Evolutionary conservation across 2,329 filamentous ascomycete genomes (phyloP).

Genomic region (Colletotrichum tropicale): DNA sequence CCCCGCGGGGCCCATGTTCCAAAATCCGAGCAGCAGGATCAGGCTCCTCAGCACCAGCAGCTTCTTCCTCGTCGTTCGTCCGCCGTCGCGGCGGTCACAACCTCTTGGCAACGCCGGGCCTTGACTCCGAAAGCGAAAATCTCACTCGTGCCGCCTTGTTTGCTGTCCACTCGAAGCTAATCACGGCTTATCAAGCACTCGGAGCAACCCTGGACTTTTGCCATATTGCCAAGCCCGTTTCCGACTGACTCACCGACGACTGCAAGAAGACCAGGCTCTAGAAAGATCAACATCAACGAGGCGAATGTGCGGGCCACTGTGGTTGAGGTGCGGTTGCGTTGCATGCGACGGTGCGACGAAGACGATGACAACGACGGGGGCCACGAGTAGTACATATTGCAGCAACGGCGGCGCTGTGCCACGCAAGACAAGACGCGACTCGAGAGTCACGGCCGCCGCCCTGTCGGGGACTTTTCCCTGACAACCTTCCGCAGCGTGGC

Average conservation of each 20-base stretch:
- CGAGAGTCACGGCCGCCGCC: background rate
- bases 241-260: background rate
- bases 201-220: background rate
- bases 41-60: background rate
- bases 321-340: background rate
- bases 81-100: background rate
- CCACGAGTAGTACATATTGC: background rate
- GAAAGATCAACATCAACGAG: background rate
- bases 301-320: background rate
- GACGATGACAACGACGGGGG: background rate
- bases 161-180: background rate
- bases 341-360: background rate
- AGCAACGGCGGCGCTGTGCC: background rate
- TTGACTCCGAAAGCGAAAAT: background rate
- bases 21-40: background rate
- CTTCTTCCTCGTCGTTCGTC: background rate
- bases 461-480: background rate
- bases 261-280: background rate
- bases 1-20: background rate
- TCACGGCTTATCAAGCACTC: constrained; percentile 1
- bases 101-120: background rate
- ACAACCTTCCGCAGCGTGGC: background rate
- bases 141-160: background rate
- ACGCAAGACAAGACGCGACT: background rate
- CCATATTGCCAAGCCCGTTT: background rate